phyloP scores from a whole-genome alignment of 495 filamentous ascomycete genomes.

The Pseudevernia furfuracea region DNA sequence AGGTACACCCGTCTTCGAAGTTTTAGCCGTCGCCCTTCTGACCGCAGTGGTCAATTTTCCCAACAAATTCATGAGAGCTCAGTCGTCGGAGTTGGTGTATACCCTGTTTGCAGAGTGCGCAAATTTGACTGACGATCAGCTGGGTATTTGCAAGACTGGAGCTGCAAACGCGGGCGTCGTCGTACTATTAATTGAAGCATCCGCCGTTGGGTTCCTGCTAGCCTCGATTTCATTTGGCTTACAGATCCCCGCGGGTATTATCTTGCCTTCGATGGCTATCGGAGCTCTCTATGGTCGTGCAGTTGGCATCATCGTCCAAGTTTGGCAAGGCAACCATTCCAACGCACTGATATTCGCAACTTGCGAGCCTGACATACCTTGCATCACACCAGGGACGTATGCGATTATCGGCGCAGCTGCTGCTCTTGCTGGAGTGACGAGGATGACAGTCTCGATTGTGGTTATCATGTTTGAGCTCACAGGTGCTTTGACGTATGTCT shows the following conservation, averaged over 20 bases:
- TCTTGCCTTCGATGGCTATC: conserved; percentile 95
- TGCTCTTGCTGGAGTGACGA: conserved; percentile 87
- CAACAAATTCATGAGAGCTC: conserved; percentile 87
- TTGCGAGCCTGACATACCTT: conserved; percentile 82
- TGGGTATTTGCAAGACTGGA: conserved; percentile 80
- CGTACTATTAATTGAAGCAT: conserved; percentile 68
- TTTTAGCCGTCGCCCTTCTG: conserved; percentile 61
- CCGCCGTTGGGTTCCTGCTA: conserved; percentile 74
- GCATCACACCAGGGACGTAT: conserved; percentile 90
- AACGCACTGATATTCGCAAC: conserved; percentile 65
- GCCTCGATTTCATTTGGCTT: conserved; percentile 88
- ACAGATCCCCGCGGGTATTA: conserved; percentile 94
- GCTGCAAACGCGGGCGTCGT: conserved; percentile 64
- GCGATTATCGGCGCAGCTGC: conserved; percentile 97
- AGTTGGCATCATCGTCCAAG: conserved; percentile 78
- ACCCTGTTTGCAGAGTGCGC: conserved; percentile 87
- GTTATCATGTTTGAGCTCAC: conserved; percentile 99
- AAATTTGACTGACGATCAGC: conserved; percentile 66
- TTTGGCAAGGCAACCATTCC: conserved; percentile 77
- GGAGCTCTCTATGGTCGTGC: conserved; percentile 90
- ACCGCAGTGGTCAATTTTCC: conserved; percentile 91
- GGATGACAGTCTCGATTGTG: conserved; percentile 94
- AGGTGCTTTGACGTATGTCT: conserved; percentile 88
- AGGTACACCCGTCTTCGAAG: conserved; percentile 65
- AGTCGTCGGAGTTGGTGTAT: conserved; percentile 86